These are phyloP conservation scores for Ceratocystis cubensis DNA, from an alignment of 2,329 filamentous ascomycete species.

Conservation along the genomic window DNA sequence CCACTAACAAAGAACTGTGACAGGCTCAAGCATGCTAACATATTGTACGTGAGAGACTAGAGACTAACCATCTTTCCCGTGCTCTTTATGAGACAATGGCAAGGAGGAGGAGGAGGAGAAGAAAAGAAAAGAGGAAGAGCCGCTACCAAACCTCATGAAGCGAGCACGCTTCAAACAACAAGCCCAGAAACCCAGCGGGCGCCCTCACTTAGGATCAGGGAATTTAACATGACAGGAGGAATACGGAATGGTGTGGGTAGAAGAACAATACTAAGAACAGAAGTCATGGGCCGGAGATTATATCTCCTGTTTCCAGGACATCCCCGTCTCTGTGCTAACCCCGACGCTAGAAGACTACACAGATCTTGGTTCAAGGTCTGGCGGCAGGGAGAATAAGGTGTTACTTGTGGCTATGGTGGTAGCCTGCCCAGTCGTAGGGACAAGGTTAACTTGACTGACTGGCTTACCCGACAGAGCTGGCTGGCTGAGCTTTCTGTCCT, in stretches of 20 bases:
- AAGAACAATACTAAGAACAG: background rate
- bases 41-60: background rate
- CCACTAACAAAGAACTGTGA: background rate
- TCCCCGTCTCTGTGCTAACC: background rate
- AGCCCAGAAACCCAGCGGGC: background rate
- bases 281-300: conserved; percentile 1
- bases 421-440: too few relatives aligned
- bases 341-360: background rate
- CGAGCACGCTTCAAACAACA: background rate
- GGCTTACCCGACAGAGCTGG: background rate
- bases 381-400: too few relatives aligned
- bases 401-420: too few relatives aligned
- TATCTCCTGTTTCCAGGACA: background rate
- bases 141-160: background rate
- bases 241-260: background rate
- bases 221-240: conserved; percentile 10
- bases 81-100: background rate
- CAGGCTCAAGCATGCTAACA: background rate
- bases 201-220: background rate
- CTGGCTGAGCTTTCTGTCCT: background rate
- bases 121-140: background rate
- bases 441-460: background rate
- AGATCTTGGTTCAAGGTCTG: too few relatives aligned
- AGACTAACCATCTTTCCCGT: background rate
- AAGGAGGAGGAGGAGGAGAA: background rate